Conservation (phyloP, 1,139 yeast genomes). For the Spencermartinsiella ligniputridi region DNA sequence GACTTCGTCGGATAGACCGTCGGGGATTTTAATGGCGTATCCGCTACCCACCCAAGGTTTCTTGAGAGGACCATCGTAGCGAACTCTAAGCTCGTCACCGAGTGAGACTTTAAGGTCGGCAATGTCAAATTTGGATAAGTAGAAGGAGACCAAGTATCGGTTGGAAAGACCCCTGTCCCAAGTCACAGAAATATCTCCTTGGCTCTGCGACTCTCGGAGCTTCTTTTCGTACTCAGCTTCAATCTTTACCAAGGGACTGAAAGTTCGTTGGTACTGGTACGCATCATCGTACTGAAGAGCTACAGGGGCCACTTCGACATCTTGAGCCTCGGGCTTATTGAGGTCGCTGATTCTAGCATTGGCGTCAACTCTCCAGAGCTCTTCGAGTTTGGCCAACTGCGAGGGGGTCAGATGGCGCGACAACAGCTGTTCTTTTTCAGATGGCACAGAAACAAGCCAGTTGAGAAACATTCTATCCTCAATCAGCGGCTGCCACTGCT, state of each 20-base stretch:
- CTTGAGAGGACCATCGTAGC: constrained; percentile 34
- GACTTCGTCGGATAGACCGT: constrained; percentile 61
- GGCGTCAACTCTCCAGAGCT: constrained; percentile 72
- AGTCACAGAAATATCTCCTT: constrained; percentile 65
- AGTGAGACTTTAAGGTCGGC: constrained; percentile 70
- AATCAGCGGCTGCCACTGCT: constrained; percentile 83
- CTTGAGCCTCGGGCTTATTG: constrained; percentile 46
- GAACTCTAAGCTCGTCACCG: constrained; percentile 76
- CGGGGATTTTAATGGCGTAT: constrained; percentile 67
- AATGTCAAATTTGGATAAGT: constrained; percentile 62
- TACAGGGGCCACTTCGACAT: constrained; percentile 63
- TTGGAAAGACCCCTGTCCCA: constrained; percentile 73
- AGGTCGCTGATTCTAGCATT: constrained; percentile 54
- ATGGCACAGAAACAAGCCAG: constrained; percentile 75
- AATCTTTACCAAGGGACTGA: constrained; percentile 75
- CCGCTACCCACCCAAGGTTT: constrained; percentile 71
- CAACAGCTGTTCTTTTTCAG: constrained; percentile 56
- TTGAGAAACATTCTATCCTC: constrained; percentile 72
- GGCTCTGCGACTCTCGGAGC: constrained; percentile 72
- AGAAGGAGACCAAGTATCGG: constrained; percentile 65
- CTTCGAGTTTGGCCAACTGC: constrained; percentile 71
- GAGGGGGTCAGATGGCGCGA: constrained; percentile 55
- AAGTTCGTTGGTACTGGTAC: constrained; percentile 77
- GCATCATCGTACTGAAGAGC: constrained; percentile 78
- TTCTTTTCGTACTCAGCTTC: constrained; percentile 79